Evolutionary conservation across 495 filamentous ascomycete genomes (phyloP), one percentile per base, ranked within the genome.

Genomic region (Neurospora sp.): DNA sequence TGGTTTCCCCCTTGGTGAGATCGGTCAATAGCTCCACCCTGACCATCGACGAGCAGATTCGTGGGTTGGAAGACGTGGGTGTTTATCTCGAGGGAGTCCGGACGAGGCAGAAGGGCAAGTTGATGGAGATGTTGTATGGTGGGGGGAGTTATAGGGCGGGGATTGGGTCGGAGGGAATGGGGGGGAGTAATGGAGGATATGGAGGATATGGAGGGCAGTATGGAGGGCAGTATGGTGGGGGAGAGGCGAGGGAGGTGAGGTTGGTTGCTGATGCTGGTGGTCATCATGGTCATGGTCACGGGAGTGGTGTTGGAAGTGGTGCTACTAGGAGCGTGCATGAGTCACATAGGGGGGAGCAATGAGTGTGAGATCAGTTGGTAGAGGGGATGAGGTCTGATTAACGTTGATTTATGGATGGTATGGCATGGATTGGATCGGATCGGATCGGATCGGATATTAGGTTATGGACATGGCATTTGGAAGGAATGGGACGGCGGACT

Each of bases 51-150:
- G 92, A 93, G 75, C 94, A 97, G 82, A 93, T 97, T 71, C 80
- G 84, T 9, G 93, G 94, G 0, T 79, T 97, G 40, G 92, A 94
- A 71, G 89, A 90, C 27, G 93, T 91, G 9, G 92, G 93, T 70
- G 84, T 87, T 22, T 91, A 94, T 77, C 83, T 97, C 5, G 90
- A 89, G 69, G 85, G 84, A 6, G 87, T 94, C 22, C 85, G 94
- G 70, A 87, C 91, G 76, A 86, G 85, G 72, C 94, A 97, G 84
- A 96, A 94, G 83, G 86, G 88, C 39, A 94, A 91, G 82, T 81
- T 94, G 75, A 87, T 97, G 88, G 91, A 94, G 83, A 87, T 90
- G 82, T 80, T 94, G 3, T 94, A 92, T 81, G 92, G 91, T 1
- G 83, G 86, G 16, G 74, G 74, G 4, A 70, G 72, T n/a, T 37